Evolutionary conservation across 75 land plant genomes (phyloP).

Genomic region (Pinus taeda): DNA sequence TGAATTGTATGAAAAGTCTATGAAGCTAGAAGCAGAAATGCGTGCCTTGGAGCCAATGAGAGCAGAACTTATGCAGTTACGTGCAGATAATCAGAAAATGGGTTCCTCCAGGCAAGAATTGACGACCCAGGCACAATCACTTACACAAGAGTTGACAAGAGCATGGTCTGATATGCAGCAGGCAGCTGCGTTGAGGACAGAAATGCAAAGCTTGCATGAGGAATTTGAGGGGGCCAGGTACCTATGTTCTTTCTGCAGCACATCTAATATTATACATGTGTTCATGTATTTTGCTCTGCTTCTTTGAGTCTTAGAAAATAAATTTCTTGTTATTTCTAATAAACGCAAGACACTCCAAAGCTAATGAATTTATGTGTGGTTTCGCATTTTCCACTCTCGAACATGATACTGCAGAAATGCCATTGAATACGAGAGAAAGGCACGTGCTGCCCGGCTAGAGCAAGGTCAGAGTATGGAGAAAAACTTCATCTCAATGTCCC

Average conservation of each 20-base stretch:
- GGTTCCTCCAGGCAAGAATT: slow-evolving; percentile 51
- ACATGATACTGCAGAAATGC: slow-evolving; percentile 31
- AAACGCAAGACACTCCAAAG: neutral
- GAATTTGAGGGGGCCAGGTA: slow-evolving; percentile 70
- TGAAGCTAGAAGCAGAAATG: slow-evolving; percentile 68
- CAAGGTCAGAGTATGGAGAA: slow-evolving; percentile 77
- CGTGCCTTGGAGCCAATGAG: slow-evolving; percentile 63
- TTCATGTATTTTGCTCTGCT: too few species aligned
- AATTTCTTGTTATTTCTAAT: neutral
- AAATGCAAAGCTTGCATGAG: slow-evolving; percentile 51
- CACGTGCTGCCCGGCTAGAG: slow-evolving; percentile 51
- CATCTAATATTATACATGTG: neutral
- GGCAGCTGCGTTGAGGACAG: slow-evolving; percentile 38
- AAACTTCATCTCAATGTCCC: slow-evolving; percentile 71
- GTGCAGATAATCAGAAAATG: slow-evolving; percentile 55
- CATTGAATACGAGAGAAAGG: slow-evolving; percentile 73
- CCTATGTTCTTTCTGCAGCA: neutral
- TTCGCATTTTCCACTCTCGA: too few species aligned
- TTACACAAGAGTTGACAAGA: slow-evolving; percentile 60
- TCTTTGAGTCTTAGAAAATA: too few species aligned
- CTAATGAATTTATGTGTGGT: neutral
- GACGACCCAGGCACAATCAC: slow-evolving; percentile 41
- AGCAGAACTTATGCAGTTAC: slow-evolving; percentile 46
- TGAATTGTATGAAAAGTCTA: slow-evolving; percentile 57
- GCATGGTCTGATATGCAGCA: slow-evolving; percentile 52